Evolutionary conservation across 1,139 yeast species (phyloP), one percentile per base, ranked within the genome.

Genomic region (Zygoascus sp.): DNA sequence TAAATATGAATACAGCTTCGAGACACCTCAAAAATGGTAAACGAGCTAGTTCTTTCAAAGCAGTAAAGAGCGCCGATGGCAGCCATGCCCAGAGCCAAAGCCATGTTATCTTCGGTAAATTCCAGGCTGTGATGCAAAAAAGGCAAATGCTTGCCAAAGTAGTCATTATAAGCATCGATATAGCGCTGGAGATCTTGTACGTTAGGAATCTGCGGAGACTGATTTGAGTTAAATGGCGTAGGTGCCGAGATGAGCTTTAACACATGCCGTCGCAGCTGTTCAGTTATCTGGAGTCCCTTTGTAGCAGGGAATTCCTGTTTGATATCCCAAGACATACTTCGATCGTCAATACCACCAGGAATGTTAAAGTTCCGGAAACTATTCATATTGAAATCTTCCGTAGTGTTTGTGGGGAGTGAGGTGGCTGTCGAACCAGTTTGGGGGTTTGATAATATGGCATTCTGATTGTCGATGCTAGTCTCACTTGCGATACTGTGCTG

Each of bases 11-110:
- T 82, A 56, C 86, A 82, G 55, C 77, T 81, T 60, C 92, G 78
- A 9, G 95, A 80, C 46, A 88, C 76, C 61, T 87, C 88, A 66
- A 86, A 88, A 47, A 89, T 70, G 17, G 85, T 72, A 56, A 83
- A 74, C 0, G 96, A 85, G 60, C 85, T 85, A 34, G 81, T 71
- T 21, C 86, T 84, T 62, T 89, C 95, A 65, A 84, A 87, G 1
- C 86, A 79, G 59, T 87, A 87, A 22, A 89, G 70, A 0, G 97
- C 96, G 38, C 97, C 97, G 51, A 89, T 79, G 19, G 95, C 84
- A 1, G 95, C 84, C 79, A 89, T 85, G 10, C 92, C 78, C 47
- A 88, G 69, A n/a, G 88, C 64, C 46, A 89, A 69, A 0, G 96
- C 92, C 50, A 84, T 80, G 61, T 84, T 83, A 44, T 82, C 86